phyloP scores from a whole-genome alignment of 106 monocot species.

The Apostasia shenzhenica region DNA sequence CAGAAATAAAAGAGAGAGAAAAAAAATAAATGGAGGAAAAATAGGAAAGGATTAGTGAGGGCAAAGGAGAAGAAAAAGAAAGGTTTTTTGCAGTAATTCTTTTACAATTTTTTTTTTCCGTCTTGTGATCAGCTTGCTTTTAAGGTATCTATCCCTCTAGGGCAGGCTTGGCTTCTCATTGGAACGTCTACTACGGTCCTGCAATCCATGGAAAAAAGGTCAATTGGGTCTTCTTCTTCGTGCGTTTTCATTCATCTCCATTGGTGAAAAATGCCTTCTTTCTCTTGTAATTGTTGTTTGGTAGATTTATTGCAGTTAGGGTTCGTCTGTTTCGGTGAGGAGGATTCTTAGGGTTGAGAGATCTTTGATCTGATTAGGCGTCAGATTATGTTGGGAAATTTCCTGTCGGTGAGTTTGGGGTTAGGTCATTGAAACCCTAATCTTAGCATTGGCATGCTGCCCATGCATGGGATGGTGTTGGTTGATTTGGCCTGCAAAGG shows the following conservation, averaged over 20 bases:
- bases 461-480: background rate
- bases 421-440: background rate
- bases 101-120: too few relatives aligned
- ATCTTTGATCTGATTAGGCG: background rate
- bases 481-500: background rate
- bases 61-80: too few relatives aligned
- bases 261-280: background rate
- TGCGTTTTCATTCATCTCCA: background rate
- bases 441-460: background rate
- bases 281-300: background rate
- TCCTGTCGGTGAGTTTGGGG: background rate
- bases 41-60: too few relatives aligned
- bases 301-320: background rate
- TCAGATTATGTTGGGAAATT: background rate
- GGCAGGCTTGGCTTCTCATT: background rate
- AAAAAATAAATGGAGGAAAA: too few relatives aligned
- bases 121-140: too few relatives aligned
- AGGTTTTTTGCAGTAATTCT: too few relatives aligned
- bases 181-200: conserved; percentile 1
- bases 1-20: too few relatives aligned
- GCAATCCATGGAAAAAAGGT: background rate
- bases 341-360: background rate
- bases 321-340: background rate
- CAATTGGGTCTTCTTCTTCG: background rate
- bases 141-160: background rate